Evolutionary conservation across 495 filamentous ascomycete genomes (phyloP).

Genomic region (Pyrenopolyporus hunteri): DNA sequence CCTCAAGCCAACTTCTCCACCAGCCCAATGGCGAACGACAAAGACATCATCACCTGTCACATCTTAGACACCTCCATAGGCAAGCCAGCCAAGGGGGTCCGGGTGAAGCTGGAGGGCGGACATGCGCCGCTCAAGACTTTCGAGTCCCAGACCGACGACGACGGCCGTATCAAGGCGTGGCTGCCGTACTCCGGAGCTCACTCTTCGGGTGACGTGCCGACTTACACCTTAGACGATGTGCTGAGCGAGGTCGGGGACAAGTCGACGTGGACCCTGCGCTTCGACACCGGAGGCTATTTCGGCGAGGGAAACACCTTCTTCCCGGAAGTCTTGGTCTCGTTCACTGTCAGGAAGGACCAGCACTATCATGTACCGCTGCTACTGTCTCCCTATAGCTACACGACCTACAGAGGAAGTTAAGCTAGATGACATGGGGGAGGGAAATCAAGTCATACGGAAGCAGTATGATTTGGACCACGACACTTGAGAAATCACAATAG

Average conservation of each 20-base stretch:
- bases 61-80: constrained; percentile 65
- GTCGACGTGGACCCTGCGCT: constrained; percentile 70
- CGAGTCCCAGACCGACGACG: constrained; percentile 74
- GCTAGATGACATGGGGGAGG: neutral
- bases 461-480: neutral
- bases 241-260: constrained; percentile 42
- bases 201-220: constrained; percentile 55
- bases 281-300: constrained; percentile 80
- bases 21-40: constrained; percentile 42
- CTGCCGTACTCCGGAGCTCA: constrained; percentile 56
- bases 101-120: constrained; percentile 73
- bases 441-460: neutral
- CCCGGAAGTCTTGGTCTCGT: constrained; percentile 86
- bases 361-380: constrained; percentile 94
- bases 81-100: constrained; percentile 75
- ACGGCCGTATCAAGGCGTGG: constrained; percentile 88
- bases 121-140: constrained; percentile 66
- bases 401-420: constrained; percentile 84
- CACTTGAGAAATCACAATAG: neutral
- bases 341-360: constrained; percentile 73
- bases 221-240: constrained; percentile 58
- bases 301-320: constrained; percentile 81
- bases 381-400: constrained; percentile 88
- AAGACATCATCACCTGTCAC: constrained; percentile 66
- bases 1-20: neutral